Evolutionary conservation across 2,329 filamentous ascomycete genomes (phyloP).

Genomic region (Sporothrix brunneoviolacea): DNA sequence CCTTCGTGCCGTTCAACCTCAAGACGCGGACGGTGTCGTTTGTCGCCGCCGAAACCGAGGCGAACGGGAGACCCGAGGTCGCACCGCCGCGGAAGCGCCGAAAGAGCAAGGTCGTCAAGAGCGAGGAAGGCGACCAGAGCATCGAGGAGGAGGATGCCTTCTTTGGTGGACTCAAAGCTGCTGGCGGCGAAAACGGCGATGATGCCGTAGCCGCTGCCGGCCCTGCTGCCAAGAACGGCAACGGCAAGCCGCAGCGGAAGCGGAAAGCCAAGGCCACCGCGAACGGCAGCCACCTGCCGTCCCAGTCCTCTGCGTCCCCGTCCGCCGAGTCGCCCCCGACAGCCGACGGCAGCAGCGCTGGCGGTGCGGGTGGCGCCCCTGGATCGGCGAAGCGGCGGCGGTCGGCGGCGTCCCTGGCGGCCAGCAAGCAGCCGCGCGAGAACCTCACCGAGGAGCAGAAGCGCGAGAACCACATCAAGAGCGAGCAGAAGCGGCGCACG

Average conservation of each 20-base stretch:
- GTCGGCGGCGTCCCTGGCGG: slow-evolving; percentile 13
- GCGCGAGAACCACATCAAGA: slow-evolving; percentile 77
- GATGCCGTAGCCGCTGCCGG: background rate
- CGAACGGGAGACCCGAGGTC: slow-evolving; percentile 28
- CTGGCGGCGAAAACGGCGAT: background rate
- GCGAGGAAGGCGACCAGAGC: background rate
- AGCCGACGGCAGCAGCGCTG: background rate
- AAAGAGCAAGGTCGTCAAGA: slow-evolving; percentile 41
- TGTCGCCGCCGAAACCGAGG: slow-evolving; percentile 27
- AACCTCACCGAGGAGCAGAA: slow-evolving; percentile 80
- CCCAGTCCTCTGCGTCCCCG: slow-evolving; percentile 4
- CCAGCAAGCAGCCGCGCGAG: slow-evolving; percentile 51
- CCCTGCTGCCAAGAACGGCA: background rate
- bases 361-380: background rate
- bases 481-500: slow-evolving; percentile 79
- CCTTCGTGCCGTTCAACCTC: slow-evolving; percentile 16
- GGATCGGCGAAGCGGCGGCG: background rate
- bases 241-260: slow-evolving; percentile 13
- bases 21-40: slow-evolving; percentile 23
- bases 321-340: background rate
- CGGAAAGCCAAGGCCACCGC: slow-evolving; percentile 5
- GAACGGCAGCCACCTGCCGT: slow-evolving; percentile 3
- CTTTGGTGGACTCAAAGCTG: background rate
- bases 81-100: slow-evolving; percentile 45
- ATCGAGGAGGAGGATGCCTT: background rate